Conservation (phyloP, 495 filamentous ascomycete genomes). For the Xylaria intraflava region DNA sequence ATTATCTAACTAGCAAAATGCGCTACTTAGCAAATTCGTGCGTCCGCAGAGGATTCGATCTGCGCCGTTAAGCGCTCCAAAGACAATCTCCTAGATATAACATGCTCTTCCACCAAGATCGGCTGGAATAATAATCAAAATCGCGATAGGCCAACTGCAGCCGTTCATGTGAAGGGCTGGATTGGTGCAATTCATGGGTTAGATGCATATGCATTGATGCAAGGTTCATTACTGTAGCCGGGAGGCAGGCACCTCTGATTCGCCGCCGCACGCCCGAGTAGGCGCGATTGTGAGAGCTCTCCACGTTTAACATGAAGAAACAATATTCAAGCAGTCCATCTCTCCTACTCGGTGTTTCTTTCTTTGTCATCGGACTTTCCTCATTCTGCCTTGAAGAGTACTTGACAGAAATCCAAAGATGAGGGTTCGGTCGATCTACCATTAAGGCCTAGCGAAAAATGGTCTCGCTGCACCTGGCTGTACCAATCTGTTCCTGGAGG, state of each 20-base stretch:
- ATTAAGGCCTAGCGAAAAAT: constrained; percentile 1
- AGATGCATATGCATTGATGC: constrained; percentile 2
- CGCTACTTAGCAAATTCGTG: no score
- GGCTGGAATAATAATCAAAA: no score
- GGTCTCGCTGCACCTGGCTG: neutral
- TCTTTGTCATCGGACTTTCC: neutral
- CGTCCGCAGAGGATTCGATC: no score
- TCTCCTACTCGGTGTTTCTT: neutral
- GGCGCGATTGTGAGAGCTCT: neutral
- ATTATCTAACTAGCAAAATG: no score
- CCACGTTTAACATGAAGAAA: neutral
- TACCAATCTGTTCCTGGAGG: neutral
- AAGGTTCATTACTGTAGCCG: neutral
- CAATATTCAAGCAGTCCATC: neutral
- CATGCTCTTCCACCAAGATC: no score
- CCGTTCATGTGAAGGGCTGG: no score
- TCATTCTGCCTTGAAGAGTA: neutral
- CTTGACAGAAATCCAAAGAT: neutral
- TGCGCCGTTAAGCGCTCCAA: no score
- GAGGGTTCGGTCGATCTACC: neutral
- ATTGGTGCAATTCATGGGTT: no score
- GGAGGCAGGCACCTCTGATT: no score
- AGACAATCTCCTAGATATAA: no score
- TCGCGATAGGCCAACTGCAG: no score
- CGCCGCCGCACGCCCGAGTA: neutral